Conservation (phyloP, 75 land plant genomes). For the Gnetum montanum region DNA sequence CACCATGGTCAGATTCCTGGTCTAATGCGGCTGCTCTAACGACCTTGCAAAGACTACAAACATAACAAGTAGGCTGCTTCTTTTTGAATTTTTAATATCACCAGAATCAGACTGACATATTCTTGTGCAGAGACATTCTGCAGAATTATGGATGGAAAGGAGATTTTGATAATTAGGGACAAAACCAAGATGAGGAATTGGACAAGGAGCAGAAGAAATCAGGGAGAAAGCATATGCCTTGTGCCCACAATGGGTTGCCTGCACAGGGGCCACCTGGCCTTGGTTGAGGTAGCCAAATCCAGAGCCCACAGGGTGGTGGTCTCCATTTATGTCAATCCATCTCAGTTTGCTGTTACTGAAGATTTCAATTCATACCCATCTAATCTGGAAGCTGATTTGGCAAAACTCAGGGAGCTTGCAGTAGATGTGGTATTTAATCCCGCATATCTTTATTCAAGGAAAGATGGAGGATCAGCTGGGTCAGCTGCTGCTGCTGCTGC, state of each 20-base stretch:
- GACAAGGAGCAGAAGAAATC: conserved; percentile 42
- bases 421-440: conserved; percentile 80
- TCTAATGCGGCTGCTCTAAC: no score
- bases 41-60: no score
- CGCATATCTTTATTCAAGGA: conserved; percentile 55
- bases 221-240: conserved; percentile 54
- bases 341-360: conserved; percentile 81
- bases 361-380: conserved; percentile 79
- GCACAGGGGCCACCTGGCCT: conserved; percentile 77
- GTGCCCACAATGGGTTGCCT: conserved; percentile 98
- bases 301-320: conserved; percentile 59
- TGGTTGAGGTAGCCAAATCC: conserved; percentile 43
- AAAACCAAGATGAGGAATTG: conserved; percentile 61
- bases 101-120: no score
- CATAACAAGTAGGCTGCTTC: no score
- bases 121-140: no score
- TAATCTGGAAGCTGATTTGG: conserved; percentile 67
- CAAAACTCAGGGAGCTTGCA: conserved; percentile 45
- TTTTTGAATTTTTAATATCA: no score
- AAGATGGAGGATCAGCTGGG: neutral
- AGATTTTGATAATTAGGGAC: conserved; percentile 40
- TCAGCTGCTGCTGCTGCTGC: neutral
- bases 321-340: conserved; percentile 90
- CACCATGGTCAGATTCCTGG: no score
- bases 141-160: no score